Evolutionary conservation across 2,329 filamentous ascomycete genomes (phyloP).

Genomic region (Trichophyton mentagrophytes): DNA sequence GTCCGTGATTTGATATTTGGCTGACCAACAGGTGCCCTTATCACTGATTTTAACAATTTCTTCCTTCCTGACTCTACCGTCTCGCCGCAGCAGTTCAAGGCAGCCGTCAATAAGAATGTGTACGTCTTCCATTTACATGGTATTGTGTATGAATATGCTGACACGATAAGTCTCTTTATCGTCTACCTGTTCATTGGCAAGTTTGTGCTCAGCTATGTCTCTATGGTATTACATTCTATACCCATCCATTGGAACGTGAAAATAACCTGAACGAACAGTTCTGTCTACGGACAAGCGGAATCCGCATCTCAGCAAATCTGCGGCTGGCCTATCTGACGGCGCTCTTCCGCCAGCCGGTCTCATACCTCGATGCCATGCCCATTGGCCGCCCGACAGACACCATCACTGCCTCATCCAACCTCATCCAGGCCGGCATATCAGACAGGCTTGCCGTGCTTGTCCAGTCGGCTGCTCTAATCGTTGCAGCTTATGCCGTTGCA

Average conservation of each 20-base stretch:
- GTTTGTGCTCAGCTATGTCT: conserved; percentile 42
- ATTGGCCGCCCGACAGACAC: conserved; percentile 39
- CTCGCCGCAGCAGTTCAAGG: conserved; percentile 38
- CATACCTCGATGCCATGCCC: conserved; percentile 38
- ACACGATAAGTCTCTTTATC: conserved; percentile 38
- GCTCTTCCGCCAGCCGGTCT: conserved; percentile 39
- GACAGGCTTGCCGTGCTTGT: conserved; percentile 38
- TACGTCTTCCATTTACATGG: conserved; percentile 6
- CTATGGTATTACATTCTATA: conserved; percentile 31
- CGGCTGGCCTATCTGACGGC: conserved; percentile 39
- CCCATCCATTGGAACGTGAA: background rate
- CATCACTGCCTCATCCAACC: conserved; percentile 42
- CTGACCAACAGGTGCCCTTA: conserved; percentile 23
- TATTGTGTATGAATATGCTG: background rate
- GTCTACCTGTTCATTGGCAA: conserved; percentile 47
- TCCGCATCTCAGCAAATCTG: conserved; percentile 39
- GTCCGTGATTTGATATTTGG: background rate
- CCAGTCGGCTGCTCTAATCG: conserved; percentile 30
- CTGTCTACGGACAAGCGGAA: conserved; percentile 38
- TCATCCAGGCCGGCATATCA: conserved; percentile 43
- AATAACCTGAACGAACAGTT: conserved; percentile 21
- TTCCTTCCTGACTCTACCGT: conserved; percentile 31
- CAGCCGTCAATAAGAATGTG: conserved; percentile 35
- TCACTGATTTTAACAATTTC: conserved; percentile 47
- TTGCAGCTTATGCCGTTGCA: conserved; percentile 39